Percentiles rank a stretch among this genome's conserved stretches.
phyloP scores from a whole-genome alignment of 345 rosid species.

The Corymbia maculata region DNA sequence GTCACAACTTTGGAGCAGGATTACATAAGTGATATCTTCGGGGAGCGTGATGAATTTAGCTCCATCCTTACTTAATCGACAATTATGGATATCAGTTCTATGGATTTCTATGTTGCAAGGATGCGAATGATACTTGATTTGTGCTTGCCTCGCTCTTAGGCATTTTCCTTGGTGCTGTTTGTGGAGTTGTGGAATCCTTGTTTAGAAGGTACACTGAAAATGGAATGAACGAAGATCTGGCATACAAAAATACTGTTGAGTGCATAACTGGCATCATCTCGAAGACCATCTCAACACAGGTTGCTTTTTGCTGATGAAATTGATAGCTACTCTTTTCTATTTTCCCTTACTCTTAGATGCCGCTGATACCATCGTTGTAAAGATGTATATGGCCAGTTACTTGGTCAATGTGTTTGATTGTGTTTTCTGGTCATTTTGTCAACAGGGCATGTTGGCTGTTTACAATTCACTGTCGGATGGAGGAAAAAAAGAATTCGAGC shows the following conservation, averaged over 20 bases:
- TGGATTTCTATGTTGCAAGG: not conserved
- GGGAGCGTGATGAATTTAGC: constrained; percentile 57
- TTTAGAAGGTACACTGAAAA: constrained; percentile 72
- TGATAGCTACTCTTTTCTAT: not conserved
- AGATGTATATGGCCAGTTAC: not conserved
- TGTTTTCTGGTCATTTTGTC: not conserved
- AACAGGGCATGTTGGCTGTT: constrained; percentile 78
- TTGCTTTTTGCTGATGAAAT: not conserved
- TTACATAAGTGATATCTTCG: constrained; percentile 90
- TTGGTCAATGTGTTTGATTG: not conserved
- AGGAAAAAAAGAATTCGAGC: constrained; percentile 56
- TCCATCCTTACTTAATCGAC: not conserved
- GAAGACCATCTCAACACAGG: constrained; percentile 74
- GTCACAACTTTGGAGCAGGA: constrained; percentile 81
- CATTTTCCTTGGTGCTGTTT: constrained; percentile 75
- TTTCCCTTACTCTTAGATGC: not conserved
- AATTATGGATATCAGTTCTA: not conserved
- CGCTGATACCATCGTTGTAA: not conserved
- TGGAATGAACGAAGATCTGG: constrained; percentile 60
- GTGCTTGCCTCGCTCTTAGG: constrained; percentile 21
- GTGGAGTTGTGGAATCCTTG: constrained; percentile 65
- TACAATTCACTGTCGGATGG: constrained; percentile 64
- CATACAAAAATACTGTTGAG: constrained; percentile 89
- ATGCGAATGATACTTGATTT: not conserved
- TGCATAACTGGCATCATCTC: constrained; percentile 74